Evolutionary conservation across 495 filamentous ascomycete genomes (phyloP).

Genomic region (Penicillium bovifimosum): DNA sequence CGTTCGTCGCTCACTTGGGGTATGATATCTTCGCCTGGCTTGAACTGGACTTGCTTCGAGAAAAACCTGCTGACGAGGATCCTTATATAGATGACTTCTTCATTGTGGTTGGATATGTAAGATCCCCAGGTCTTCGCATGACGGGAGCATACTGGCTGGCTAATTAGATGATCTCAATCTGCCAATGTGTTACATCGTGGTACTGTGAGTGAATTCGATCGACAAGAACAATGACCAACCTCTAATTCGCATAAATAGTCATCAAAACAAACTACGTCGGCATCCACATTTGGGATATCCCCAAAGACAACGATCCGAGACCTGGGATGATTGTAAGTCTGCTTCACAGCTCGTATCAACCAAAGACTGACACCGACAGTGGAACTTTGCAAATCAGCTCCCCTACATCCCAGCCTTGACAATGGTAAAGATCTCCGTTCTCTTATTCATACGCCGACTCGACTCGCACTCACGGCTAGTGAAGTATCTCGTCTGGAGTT

Average conservation of each 20-base stretch:
- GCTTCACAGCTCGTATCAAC: background rate
- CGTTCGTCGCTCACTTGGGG: slow-evolving; percentile 21
- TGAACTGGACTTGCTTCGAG: background rate
- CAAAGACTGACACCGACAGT: slow-evolving; percentile 10
- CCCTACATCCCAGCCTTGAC: slow-evolving; percentile 61
- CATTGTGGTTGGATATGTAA: slow-evolving; percentile 23
- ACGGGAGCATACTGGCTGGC: background rate
- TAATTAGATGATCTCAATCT: slow-evolving; percentile 17
- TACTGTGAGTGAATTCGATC: slow-evolving; percentile 20
- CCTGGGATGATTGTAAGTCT: slow-evolving; percentile 17
- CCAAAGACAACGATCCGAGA: slow-evolving; percentile 20
- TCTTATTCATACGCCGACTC: slow-evolving; percentile 47
- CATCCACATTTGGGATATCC: slow-evolving; percentile 42
- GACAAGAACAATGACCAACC: background rate
- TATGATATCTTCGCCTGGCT: slow-evolving; percentile 3
- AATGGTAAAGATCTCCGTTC: slow-evolving; percentile 52
- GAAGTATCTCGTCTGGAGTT: slow-evolving; percentile 34
- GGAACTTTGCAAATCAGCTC: slow-evolving; percentile 52
- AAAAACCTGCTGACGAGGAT: slow-evolving; percentile 4
- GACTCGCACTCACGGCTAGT: slow-evolving; percentile 31
- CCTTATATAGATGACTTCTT: slow-evolving; percentile 20
- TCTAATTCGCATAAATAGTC: slow-evolving; percentile 26
- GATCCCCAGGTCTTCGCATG: background rate
- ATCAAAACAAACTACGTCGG: slow-evolving; percentile 51
- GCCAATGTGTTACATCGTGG: slow-evolving; percentile 26